phyloP scores from a whole-genome alignment of 441 rosid genomes.

The Eruca vesicaria region DNA sequence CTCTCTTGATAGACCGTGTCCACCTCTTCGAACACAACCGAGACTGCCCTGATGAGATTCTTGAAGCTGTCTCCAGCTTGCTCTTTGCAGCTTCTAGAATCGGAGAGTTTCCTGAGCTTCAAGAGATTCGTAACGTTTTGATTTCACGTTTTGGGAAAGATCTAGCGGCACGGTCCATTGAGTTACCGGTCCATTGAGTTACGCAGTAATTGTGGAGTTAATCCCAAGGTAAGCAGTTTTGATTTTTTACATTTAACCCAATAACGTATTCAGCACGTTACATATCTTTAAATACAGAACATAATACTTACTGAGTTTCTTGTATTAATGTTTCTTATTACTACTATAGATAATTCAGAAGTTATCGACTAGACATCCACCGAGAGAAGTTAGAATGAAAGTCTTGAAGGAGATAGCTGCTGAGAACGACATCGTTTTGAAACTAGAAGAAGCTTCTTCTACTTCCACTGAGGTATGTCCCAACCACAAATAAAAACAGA shows the following conservation, averaged over 20 bases:
- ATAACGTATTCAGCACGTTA: constrained; percentile 14
- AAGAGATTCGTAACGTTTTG: constrained; percentile 64
- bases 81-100: constrained; percentile 75
- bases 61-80: constrained; percentile 72
- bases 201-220: constrained; percentile 73
- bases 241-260: not conserved
- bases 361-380: constrained; percentile 79
- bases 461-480: constrained; percentile 44
- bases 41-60: constrained; percentile 78
- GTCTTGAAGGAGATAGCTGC: constrained; percentile 69
- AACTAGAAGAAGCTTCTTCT: constrained; percentile 46
- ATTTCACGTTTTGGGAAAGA: constrained; percentile 78
- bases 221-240: constrained; percentile 46
- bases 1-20: constrained; percentile 63
- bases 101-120: constrained; percentile 96
- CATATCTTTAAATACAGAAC: not conserved
- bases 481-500: not conserved
- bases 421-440: constrained; percentile 58
- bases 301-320: constrained; percentile 4
- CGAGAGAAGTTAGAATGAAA: constrained; percentile 55
- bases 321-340: not conserved
- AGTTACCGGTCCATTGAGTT: constrained; percentile 77
- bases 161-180: constrained; percentile 66
- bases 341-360: constrained; percentile 70
- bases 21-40: constrained; percentile 70